Evolutionary conservation across 1,284 basidiomycete species (phyloP).

Genomic region (Cryptococcus sp.): DNA sequence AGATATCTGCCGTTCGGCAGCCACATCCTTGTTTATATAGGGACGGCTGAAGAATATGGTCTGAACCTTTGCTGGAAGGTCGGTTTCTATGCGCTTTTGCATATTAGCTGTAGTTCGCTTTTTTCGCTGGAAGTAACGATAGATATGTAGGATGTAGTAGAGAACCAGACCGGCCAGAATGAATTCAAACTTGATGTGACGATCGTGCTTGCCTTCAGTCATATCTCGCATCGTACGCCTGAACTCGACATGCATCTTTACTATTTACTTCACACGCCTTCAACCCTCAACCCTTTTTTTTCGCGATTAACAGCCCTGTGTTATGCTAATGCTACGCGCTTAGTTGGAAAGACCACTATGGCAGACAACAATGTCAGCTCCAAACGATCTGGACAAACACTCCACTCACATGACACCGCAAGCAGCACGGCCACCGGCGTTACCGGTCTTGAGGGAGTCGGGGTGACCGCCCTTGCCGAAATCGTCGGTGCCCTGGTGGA

Average conservation of each 20-base stretch:
- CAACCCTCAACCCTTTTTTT: background rate
- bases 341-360: constrained; percentile 2
- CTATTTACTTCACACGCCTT: background rate
- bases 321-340: background rate
- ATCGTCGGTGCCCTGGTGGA: constrained; percentile 73
- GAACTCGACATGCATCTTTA: background rate
- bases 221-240: too few relatives aligned
- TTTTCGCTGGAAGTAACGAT: background rate
- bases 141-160: too few relatives aligned
- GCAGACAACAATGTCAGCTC: background rate
- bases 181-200: too few relatives aligned
- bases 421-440: constrained; percentile 69
- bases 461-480: constrained; percentile 67
- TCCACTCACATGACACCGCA: constrained; percentile 71
- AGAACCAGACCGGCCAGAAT: too few relatives aligned
- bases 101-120: background rate
- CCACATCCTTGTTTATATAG: constrained; percentile 25
- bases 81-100: background rate
- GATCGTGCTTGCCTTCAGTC: too few relatives aligned
- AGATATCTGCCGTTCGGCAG: constrained; percentile 26
- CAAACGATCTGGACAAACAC: too few relatives aligned
- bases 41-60: constrained; percentile 22
- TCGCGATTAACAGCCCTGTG: too few relatives aligned
- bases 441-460: constrained; percentile 71
- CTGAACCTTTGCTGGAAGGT: constrained; percentile 18